Evolutionary conservation across 164 flowering plant genomes (phyloP), one percentile per base, ranked within the genome.

Genomic region (Warburgia ugandensis): DNA sequence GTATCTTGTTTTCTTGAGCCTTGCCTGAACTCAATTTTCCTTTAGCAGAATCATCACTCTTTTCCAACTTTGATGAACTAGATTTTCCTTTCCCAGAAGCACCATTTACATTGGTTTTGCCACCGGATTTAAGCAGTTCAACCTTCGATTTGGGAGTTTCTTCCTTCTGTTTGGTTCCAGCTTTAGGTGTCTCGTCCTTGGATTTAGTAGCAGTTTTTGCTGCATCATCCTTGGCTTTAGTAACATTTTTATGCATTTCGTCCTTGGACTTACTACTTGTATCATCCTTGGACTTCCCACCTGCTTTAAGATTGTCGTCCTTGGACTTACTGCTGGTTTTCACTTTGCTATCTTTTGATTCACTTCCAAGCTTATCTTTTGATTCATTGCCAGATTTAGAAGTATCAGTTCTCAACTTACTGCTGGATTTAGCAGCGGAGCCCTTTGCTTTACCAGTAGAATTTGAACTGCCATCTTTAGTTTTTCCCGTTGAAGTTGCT

Each of bases 401-500:
- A n/a, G n/a, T n/a, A n/a, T n/a, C n/a, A n/a, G n/a, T n/a, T n/a
- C n/a, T n/a, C 26, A 62, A 52, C 54, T 68, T 70, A 38, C 65
- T 64, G 45, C 65, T 59, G 23, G 61, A n/a, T n/a, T n/a, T n/a
- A n/a, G n/a, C n/a, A n/a, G n/a, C n/a, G 26, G 38, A 48, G 63
- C 45, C 50, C 66, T 65, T 76, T 28, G 65, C 50, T 52, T 69
- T 70, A 32, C 38, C 26, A 11, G 49, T 46, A 2, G 76, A 58
- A 60, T 75, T 79, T 13, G 62, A n/a, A n/a, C n/a, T 33, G 7
- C 67, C 52, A 63, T 50, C 71, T 54, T 69, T 82, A 22, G 75
- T 51, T 68, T 83, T 88, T 58, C 74, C 62, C 35, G 85, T 64
- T 9, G 81, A 73, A 65, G n/a, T n/a, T n/a, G n/a, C n/a, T n/a